These are phyloP conservation scores for Pseudopithomyces maydicus DNA, from an alignment of 2,329 filamentous ascomycete genomes.

Conservation along the genomic window DNA sequence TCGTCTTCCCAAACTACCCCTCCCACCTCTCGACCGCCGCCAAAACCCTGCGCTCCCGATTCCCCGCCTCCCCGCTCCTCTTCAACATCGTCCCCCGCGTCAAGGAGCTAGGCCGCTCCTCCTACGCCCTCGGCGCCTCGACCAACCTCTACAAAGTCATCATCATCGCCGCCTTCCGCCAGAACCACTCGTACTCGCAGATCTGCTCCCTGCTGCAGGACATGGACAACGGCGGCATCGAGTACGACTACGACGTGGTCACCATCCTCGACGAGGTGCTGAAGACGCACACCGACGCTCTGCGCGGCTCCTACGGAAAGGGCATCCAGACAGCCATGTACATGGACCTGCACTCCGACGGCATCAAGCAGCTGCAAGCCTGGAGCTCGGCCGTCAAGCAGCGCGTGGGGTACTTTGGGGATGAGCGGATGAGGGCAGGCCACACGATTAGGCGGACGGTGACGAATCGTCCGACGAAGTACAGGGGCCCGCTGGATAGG, in stretches of 20 bases:
- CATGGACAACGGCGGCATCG: conserved; percentile 68
- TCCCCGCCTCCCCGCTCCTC: conserved; percentile 64
- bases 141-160: conserved; percentile 73
- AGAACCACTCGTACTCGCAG: conserved; percentile 61
- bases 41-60: conserved; percentile 61
- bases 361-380: conserved; percentile 29
- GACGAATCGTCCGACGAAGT: background rate
- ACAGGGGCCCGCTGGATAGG: too few relatives aligned
- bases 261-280: conserved; percentile 44
- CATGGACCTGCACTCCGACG: conserved; percentile 43
- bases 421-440: conserved; percentile 10
- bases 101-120: conserved; percentile 69
- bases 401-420: conserved; percentile 32
- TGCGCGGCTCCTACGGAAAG: conserved; percentile 30
- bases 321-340: conserved; percentile 35
- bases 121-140: conserved; percentile 73
- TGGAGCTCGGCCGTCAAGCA: conserved; percentile 38
- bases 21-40: conserved; percentile 64
- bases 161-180: conserved; percentile 65
- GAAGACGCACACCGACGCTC: conserved; percentile 26
- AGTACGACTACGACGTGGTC: conserved; percentile 58
- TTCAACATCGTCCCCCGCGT: conserved; percentile 69
- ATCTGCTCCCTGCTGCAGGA: conserved; percentile 65
- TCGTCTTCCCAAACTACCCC: conserved; percentile 70
- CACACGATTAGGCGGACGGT: background rate